These are phyloP conservation scores for Gnaphalium uliginosum DNA, from an alignment of 129 eudicot genomes.

Conservation along the genomic window DNA sequence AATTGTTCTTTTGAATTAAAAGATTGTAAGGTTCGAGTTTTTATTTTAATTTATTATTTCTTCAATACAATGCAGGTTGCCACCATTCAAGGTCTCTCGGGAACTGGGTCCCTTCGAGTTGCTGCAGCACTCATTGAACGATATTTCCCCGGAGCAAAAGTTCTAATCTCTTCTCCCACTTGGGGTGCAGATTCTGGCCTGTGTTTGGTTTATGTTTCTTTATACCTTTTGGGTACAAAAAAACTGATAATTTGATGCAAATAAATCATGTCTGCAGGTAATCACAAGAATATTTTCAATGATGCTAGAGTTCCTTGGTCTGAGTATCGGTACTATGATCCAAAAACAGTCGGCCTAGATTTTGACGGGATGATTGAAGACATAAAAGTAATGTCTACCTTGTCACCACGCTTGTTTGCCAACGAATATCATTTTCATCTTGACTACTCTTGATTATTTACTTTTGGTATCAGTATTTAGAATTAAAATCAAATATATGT, in stretches of 20 bases:
- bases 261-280: constrained; percentile 54
- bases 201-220: constrained; percentile 10
- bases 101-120: constrained; percentile 98
- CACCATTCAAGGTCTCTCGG: constrained; percentile 96
- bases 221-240: background rate
- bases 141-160: constrained; percentile 95
- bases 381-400: constrained; percentile 64
- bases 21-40: constrained; percentile 9
- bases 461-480: constrained; percentile 3
- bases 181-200: constrained; percentile 66
- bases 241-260: constrained; percentile 4
- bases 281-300: constrained; percentile 95
- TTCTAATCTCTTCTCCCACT: constrained; percentile 86
- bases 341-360: constrained; percentile 93
- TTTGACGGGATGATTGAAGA: constrained; percentile 95
- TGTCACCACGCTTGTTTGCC: background rate
- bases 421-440: constrained; percentile 8
- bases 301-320: constrained; percentile 99
- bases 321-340: constrained; percentile 95
- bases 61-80: constrained; percentile 61
- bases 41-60: background rate
- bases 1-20: constrained; percentile 17
- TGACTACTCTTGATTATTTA: background rate
- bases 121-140: constrained; percentile 94
- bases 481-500: background rate